Evolutionary conservation across 345 rosid genomes (phyloP), one percentile per base, ranked within the genome.

Genomic region (Zanthoxylum bungeanum): DNA sequence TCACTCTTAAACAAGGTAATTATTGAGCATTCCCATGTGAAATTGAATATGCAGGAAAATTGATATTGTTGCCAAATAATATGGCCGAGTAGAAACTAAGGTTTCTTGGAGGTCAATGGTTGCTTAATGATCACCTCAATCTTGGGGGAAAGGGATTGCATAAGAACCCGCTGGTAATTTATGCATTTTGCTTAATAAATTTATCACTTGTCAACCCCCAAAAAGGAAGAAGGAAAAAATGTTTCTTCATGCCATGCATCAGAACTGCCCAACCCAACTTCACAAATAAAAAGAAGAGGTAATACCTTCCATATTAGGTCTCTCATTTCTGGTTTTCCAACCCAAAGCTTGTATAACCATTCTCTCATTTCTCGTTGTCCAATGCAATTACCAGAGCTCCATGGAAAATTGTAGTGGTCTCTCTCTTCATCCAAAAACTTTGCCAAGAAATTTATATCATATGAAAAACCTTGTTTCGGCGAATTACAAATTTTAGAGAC

Each of bases 291-390:
- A 57, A 69, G 49, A 76, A 39, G 39, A 47, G 66, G 60, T 30
- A 40, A 51, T 73, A 94, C 98, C 98, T 94, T 94, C 98, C 98
- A 94, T 75, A 88, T 71, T 28, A 90, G 86, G 28, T 82, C 84
- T 80, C 98, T 84, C 85, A 87, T 80, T 81, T 69, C 95, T 28
- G 97, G 95, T 73, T 89, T 94, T 44, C 78, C 69, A 72, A 77
- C 70, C 98, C 98, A 94, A 71, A 94, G 97, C 79, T 80, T 90
- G 64, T 72, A 85, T 73, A 94, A 72, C 98, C 98, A 94, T 28
- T 81, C 89, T 72, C 98, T 90, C 97, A 94, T 87, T 85, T 94
- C 97, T 76, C 98, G 86, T 60, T 87, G 97, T 66, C 97, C 98
- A 19, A 92, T 90, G 81, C 93, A 86, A 75, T 90, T 91, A 30